Evolutionary conservation across 768 basidiomycete genomes (phyloP).

Genomic region (Phanerochaete sordida): DNA sequence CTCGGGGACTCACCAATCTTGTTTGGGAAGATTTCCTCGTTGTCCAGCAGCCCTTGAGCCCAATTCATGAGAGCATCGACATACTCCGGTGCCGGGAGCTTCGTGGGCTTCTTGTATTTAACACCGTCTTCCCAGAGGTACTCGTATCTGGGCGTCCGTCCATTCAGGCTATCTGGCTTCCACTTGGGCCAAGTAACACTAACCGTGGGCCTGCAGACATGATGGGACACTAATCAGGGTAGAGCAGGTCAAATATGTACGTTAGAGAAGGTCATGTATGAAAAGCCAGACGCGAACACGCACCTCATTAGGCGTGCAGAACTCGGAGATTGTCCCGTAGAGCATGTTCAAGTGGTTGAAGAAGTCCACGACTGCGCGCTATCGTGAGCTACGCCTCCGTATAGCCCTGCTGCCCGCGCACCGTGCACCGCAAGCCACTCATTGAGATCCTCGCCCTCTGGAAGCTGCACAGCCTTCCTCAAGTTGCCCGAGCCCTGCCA

Average conservation of each 20-base stretch:
- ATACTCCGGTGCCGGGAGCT: constrained; percentile 92
- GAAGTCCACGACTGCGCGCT: constrained; percentile 85
- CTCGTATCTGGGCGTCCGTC: constrained; percentile 70
- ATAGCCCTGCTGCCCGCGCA: constrained; percentile 29
- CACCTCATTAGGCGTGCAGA: constrained; percentile 93
- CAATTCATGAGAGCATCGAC: constrained; percentile 99
- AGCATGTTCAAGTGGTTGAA: constrained; percentile 99
- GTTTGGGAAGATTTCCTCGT: constrained; percentile 90
- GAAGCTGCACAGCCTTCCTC: constrained; percentile 85
- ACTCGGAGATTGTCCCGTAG: constrained; percentile 97
- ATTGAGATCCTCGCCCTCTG: constrained; percentile 95
- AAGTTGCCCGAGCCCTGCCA: constrained; percentile 91
- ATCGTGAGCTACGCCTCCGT: background rate
- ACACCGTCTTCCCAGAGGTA: constrained; percentile 93
- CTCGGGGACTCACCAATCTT: constrained; percentile 67
- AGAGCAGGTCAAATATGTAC: too few relatives aligned
- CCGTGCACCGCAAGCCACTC: constrained; percentile 99
- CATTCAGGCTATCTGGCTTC: background rate
- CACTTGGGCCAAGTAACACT: constrained; percentile 18
- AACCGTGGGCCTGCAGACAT: constrained; percentile 96
- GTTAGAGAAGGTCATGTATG: too few relatives aligned
- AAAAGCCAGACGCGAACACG: constrained; percentile 17
- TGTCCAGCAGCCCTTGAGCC: constrained; percentile 90
- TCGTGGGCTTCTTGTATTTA: constrained; percentile 86
- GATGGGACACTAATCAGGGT: constrained; percentile 71